These are phyloP conservation scores for Panicum miliaceum DNA, from an alignment of 176 grass and related monocot species.

Conservation along the genomic window DNA sequence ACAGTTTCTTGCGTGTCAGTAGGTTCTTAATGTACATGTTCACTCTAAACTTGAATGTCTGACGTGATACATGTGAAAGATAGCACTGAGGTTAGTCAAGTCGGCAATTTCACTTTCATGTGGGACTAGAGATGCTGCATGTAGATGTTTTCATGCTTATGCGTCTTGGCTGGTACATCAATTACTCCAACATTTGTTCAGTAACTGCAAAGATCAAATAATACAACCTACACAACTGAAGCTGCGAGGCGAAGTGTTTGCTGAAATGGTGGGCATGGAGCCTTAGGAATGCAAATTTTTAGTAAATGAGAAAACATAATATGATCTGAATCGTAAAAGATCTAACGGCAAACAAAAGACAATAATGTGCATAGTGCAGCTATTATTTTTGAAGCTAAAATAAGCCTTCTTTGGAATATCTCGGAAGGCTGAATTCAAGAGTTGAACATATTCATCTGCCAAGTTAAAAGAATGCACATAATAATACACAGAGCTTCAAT, in stretches of 20 bases:
- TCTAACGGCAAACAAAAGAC: constrained; percentile 25
- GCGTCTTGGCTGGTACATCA: not conserved
- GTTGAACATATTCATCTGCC: not conserved
- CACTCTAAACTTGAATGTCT: not conserved
- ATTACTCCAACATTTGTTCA: not conserved
- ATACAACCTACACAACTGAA: not conserved
- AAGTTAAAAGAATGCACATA: not conserved
- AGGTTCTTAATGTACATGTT: too few species aligned
- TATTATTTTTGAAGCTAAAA: not conserved
- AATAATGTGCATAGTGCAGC: not conserved
- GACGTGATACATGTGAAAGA: not conserved
- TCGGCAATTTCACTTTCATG: not conserved
- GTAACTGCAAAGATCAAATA: not conserved
- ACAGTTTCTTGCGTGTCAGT: not conserved
- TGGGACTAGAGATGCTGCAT: not conserved
- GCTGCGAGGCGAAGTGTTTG: not conserved
- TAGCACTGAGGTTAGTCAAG: not conserved
- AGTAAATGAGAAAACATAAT: not conserved
- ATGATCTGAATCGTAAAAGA: not conserved
- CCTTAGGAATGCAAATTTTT: not conserved
- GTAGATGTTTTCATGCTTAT: not conserved
- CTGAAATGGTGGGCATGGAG: not conserved
- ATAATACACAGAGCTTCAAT: not conserved
- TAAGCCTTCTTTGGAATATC: not conserved
- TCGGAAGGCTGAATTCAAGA: not conserved